phyloP scores from a whole-genome alignment of 1,139 yeast genomes.

The Geotrichum aggregatum region DNA sequence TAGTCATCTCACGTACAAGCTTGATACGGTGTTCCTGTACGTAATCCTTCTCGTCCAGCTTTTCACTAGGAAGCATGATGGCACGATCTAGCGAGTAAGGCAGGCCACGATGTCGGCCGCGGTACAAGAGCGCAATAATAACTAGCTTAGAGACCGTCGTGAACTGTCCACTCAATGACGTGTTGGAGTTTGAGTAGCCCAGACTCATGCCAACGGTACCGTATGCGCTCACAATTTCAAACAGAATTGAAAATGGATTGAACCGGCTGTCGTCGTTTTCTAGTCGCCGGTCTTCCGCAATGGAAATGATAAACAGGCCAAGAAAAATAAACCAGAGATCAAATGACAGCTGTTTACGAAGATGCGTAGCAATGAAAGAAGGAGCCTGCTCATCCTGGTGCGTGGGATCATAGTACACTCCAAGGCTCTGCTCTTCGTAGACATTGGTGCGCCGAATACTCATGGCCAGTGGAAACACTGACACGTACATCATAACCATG shows the following conservation, averaged over 20 bases:
- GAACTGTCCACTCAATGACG: slow-evolving; percentile 73
- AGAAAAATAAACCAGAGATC: slow-evolving; percentile 92
- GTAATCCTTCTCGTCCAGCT: slow-evolving; percentile 62
- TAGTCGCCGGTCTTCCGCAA: slow-evolving; percentile 71
- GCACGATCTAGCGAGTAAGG: slow-evolving; percentile 95
- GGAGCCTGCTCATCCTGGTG: slow-evolving; percentile 31
- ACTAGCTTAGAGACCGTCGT: slow-evolving; percentile 72
- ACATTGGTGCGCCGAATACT: slow-evolving; percentile 95
- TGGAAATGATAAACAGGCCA: slow-evolving; percentile 79
- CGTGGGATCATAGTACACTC: slow-evolving; percentile 58
- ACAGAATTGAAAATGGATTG: slow-evolving; percentile 65
- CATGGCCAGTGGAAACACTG: slow-evolving; percentile 92
- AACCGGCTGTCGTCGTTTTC: slow-evolving; percentile 48
- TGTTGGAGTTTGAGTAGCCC: slow-evolving; percentile 65
- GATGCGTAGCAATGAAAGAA: slow-evolving; percentile 78
- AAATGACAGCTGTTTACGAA: slow-evolving; percentile 85
- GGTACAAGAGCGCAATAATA: slow-evolving; percentile 80
- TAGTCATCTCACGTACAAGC: slow-evolving; percentile 25
- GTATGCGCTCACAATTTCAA: slow-evolving; percentile 90
- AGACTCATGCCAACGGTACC: slow-evolving; percentile 91
- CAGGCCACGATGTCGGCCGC: slow-evolving; percentile 95
- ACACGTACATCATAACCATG: slow-evolving; percentile 95
- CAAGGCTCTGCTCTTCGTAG: slow-evolving; percentile 92
- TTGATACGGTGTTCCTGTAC: slow-evolving; percentile 32
- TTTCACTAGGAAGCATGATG: slow-evolving; percentile 74